phyloP scores from a whole-genome alignment of 257 asterid genomes.

The Ligustrum vulgare region DNA sequence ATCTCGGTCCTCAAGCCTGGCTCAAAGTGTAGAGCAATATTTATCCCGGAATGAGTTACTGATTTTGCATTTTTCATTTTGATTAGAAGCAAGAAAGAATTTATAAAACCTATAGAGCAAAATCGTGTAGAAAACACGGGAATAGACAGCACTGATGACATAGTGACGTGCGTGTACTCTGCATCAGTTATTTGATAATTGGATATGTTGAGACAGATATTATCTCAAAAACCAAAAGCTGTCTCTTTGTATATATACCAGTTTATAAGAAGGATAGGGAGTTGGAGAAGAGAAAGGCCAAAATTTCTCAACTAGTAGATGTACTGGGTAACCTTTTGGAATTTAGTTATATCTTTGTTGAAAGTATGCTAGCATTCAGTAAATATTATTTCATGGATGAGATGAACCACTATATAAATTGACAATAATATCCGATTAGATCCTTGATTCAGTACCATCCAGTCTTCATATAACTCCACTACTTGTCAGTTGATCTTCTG shows the following conservation, averaged over 20 bases:
- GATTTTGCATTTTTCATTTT: too few species aligned
- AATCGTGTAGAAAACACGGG: neutral
- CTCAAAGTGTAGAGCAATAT: neutral
- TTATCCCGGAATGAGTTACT: neutral
- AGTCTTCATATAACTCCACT: neutral
- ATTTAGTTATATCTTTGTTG: too few species aligned
- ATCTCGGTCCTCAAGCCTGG: conserved; percentile 2
- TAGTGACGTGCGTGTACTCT: neutral
- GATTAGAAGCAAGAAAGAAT: conserved; percentile 8
- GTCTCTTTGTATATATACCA: neutral
- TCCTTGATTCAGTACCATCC: neutral
- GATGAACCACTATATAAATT: neutral
- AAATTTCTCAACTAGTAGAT: neutral
- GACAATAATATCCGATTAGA: neutral
- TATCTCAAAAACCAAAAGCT: neutral
- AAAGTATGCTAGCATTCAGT: neutral
- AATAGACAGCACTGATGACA: neutral
- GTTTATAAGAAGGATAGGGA: neutral
- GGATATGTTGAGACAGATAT: neutral
- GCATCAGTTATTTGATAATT: conserved; percentile 10
- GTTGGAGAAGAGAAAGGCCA: too few species aligned
- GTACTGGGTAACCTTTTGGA: too few species aligned
- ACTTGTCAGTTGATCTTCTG: neutral
- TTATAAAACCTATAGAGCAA: neutral
- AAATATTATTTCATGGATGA: neutral